A percentile compares a stretch with the other conserved stretches of the same genome.
Evolutionary conservation across 2,329 filamentous ascomycete species (phyloP).

Genomic region (Cladobotryum protrusum): DNA sequence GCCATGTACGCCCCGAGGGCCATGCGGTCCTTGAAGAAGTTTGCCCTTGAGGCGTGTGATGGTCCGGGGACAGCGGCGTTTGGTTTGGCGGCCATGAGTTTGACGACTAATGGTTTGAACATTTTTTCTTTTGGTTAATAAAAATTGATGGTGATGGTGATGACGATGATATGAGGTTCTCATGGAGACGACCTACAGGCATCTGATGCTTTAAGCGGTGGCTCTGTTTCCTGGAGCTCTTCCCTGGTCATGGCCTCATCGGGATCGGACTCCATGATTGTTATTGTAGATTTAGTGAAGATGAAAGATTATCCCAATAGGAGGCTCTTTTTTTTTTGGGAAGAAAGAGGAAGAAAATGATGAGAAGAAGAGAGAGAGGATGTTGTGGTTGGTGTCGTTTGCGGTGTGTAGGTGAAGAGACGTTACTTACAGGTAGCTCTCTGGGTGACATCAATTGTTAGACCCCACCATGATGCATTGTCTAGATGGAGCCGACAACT

Average conservation of each 20-base stretch:
- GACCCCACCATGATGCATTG: too few species aligned
- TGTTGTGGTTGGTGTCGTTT: neutral
- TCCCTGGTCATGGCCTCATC: constrained; percentile 38
- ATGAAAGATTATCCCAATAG: neutral
- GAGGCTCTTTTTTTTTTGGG: neutral
- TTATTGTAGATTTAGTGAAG: constrained; percentile 17
- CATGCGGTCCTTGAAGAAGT: constrained; percentile 46
- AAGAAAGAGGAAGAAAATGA: neutral
- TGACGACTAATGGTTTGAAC: constrained; percentile 20
- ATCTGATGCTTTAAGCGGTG: constrained; percentile 25
- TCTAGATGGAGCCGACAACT: too few species aligned
- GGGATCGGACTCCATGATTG: constrained; percentile 19
- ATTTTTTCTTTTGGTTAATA: too few species aligned
- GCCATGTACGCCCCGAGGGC: constrained; percentile 62
- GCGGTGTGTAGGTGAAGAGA: too few species aligned
- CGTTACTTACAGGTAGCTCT: too few species aligned
- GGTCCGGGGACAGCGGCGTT: constrained; percentile 4
- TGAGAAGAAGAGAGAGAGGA: neutral
- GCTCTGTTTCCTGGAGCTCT: constrained; percentile 32
- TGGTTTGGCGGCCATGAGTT: constrained; percentile 33
- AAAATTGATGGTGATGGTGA: neutral
- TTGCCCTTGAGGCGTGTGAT: constrained; percentile 16
- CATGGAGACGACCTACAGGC: constrained; percentile 32
- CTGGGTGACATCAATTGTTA: too few species aligned
- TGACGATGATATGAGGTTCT: neutral